Evolutionary conservation across 2,329 filamentous ascomycete genomes (phyloP).

Genomic region (Fusarium temperatum): DNA sequence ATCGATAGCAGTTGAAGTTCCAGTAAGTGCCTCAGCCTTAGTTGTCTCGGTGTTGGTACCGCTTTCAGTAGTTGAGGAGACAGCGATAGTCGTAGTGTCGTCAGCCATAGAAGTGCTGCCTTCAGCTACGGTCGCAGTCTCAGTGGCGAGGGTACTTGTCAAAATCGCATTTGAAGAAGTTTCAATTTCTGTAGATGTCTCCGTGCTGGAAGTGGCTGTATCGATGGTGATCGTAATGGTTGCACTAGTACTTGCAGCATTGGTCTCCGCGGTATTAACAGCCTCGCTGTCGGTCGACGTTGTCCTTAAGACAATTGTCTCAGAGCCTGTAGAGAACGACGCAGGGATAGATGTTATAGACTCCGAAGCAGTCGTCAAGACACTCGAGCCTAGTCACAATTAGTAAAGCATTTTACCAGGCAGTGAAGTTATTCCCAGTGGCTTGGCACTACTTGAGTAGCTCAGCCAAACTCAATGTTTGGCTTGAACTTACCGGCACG

Average conservation of each 20-base stretch:
- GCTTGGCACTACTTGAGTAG: neutral
- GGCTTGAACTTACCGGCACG: neutral
- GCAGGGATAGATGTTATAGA: neutral
- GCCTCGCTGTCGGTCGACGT: neutral
- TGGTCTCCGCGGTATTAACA: neutral
- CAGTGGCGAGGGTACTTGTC: fast-evolving
- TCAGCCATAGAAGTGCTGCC: neutral
- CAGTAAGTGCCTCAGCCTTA: fast-evolving
- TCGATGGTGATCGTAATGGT: neutral
- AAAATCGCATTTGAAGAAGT: neutral
- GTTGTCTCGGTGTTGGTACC: fast-evolving
- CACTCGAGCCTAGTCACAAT: neutral
- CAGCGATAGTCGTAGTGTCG: neutral
- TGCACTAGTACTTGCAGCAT: neutral
- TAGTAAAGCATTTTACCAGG: neutral
- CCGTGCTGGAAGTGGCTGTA: neutral
- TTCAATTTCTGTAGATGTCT: no score
- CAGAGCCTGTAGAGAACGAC: neutral
- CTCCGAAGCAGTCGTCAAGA: neutral
- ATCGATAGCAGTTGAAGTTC: fast-evolving
- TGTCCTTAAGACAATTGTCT: neutral
- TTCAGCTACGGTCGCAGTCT: neutral
- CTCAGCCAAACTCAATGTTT: neutral
- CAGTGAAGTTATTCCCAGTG: neutral
- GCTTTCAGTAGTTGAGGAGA: fast-evolving